Conservation (phyloP, 768 basidiomycete species). For the Omphalotus guepiniiformis region DNA sequence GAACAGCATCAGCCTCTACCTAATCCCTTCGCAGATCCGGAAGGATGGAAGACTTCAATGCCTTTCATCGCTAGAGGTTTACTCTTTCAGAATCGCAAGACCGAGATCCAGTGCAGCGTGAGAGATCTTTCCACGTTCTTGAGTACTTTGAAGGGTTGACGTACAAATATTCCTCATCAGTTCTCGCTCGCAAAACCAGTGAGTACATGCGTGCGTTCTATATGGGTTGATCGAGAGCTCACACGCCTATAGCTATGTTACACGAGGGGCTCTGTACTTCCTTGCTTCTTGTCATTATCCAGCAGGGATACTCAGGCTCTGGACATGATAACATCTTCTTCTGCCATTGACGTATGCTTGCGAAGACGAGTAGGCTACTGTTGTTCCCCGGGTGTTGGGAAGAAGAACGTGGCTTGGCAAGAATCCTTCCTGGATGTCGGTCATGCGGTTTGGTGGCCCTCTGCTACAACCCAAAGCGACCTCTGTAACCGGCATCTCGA, state of each 20-base stretch:
- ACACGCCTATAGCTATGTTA: conserved; percentile 39
- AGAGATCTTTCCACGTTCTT: conserved; percentile 13
- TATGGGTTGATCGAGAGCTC: not conserved
- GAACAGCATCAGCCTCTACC: conserved; percentile 39
- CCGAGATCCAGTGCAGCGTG: conserved; percentile 39
- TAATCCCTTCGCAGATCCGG: conserved; percentile 44
- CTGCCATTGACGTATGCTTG: conserved; percentile 30
- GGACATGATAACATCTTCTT: conserved; percentile 38
- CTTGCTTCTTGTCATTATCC: conserved; percentile 41
- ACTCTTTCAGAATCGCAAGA: conserved; percentile 34
- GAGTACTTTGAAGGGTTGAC: conserved; percentile 1
- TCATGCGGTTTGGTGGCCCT: conserved; percentile 47
- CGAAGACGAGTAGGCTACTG: conserved; percentile 22
- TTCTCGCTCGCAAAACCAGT: conserved; percentile 46
- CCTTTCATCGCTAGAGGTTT: conserved; percentile 37
- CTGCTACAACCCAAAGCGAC: conserved; percentile 24
- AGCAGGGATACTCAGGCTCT: conserved; percentile 33
- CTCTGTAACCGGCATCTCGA: conserved; percentile 38
- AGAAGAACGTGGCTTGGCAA: conserved; percentile 39
- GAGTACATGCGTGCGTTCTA: conserved; percentile 14
- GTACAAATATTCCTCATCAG: conserved; percentile 18
- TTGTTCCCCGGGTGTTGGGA: conserved; percentile 30
- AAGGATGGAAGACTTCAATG: conserved; percentile 46
- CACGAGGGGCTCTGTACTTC: conserved; percentile 45
- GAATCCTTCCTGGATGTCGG: conserved; percentile 42